phyloP scores from a whole-genome alignment of 2,329 filamentous ascomycete species.

The Stylonectria norvegica region DNA sequence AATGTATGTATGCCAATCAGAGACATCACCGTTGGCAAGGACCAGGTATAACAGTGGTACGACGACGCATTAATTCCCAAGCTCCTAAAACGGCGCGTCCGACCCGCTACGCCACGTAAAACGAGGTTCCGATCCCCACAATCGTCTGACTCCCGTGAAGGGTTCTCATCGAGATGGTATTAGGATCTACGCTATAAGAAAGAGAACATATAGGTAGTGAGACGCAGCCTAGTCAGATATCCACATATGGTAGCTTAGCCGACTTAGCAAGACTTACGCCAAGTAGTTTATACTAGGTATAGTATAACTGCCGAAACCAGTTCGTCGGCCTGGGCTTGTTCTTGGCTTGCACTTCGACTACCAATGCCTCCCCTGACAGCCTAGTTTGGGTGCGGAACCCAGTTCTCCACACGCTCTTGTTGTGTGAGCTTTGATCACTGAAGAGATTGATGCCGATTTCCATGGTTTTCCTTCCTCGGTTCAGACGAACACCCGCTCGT shows the following conservation, averaged over 20 bases:
- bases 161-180: neutral
- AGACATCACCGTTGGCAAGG: neutral
- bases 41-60: constrained; percentile 2
- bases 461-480: neutral
- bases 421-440: neutral
- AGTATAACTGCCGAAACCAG: neutral
- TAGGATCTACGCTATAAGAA: constrained; percentile 1
- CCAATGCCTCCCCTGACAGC: neutral
- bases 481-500: neutral
- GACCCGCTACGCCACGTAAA: neutral
- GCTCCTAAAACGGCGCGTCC: neutral
- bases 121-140: neutral
- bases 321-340: neutral
- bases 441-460: neutral
- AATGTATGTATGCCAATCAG: neutral
- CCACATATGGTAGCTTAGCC: neutral
- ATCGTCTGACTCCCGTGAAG: neutral
- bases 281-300: neutral
- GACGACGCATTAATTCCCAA: neutral
- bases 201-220: neutral
- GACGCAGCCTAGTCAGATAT: neutral
- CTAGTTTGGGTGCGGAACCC: neutral
- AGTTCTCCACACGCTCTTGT: neutral
- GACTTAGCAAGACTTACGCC: neutral
- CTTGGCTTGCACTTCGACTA: neutral